Evolutionary conservation across 164 flowering plant species (phyloP), one percentile per base, ranked within the genome.

Genomic region (Vitis cinerea): DNA sequence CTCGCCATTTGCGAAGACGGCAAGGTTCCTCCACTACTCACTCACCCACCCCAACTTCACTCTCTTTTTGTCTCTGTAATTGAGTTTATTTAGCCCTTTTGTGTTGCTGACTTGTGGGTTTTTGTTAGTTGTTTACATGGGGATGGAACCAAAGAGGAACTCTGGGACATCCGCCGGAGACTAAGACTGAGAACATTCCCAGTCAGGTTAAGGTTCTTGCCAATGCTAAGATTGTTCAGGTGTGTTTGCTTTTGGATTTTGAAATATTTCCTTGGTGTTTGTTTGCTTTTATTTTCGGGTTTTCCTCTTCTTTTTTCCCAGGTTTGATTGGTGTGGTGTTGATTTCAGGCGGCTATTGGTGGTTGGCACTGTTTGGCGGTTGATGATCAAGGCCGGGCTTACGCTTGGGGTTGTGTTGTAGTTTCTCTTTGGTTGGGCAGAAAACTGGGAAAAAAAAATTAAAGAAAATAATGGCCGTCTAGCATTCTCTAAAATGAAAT

Each of bases 311-410:
- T 64, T 27, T 27, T n/a, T 17, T 15, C 13, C 49, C 9, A 61
- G 37, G 19, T 16, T 27, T 61, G 52, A 8, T 62, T 58, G 49
- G 49, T 14, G n/a, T 44, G 9, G n/a, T 57, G 16, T 66, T 68
- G 48, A 19, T 77, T 77, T 58, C 79, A 96, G 99, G 99, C 99
- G 5, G 99, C 99, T 51, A 96, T 96, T 80, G 99, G 99, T 78
- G 99, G 99, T 29, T 96, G 99, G 99, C 99, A 96, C 73, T 96
- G 99, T 84, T 86, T 96, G 86, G 99, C 99, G 73, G 99, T 96
- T 68, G 99, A 96, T 78, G 94, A 92, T 83, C 89, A 86, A 80
- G 98, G 99, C 78, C 85, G 83, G 14, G 93, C 99, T 65, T 96
- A 96, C 79, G 95, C 99, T n/a, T 96, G 99, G 99, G 99, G 99